Evolutionary conservation across 2,329 filamentous ascomycete species (phyloP).

Genomic region (Corynespora cassiicola): DNA sequence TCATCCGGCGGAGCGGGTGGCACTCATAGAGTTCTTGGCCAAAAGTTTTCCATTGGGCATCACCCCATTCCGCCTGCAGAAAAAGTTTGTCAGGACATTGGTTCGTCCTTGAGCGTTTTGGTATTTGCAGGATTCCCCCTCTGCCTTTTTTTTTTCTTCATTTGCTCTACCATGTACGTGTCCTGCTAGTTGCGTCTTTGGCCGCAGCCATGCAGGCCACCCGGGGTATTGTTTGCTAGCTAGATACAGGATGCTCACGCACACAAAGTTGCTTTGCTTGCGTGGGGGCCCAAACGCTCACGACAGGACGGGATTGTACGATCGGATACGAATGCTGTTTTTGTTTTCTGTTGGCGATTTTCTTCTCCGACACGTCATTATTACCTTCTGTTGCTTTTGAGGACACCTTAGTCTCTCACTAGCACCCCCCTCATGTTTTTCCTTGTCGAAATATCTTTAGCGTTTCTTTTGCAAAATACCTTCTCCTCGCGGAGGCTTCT

Average conservation of each 20-base stretch:
- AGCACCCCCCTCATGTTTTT: constrained; percentile 4
- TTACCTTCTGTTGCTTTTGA: constrained; percentile 6
- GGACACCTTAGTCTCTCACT: constrained; percentile 10
- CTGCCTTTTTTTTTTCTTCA: constrained; percentile 22
- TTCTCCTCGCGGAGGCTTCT: constrained; percentile 17
- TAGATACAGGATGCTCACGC: constrained; percentile 46
- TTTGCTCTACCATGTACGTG: too few species aligned
- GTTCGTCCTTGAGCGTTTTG: constrained; percentile 12
- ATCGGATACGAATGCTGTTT: constrained; percentile 11
- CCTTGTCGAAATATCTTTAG: constrained; percentile 8
- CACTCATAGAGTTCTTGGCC: constrained; percentile 24
- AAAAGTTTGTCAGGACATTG: constrained; percentile 16
- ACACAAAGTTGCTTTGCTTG: constrained; percentile 33
- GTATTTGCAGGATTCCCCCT: constrained; percentile 30
- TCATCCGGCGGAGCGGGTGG: constrained; percentile 26
- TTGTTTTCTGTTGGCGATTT: constrained; percentile 10
- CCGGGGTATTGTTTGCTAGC: constrained; percentile 45
- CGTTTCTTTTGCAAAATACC: constrained; percentile 18
- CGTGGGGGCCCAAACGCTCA: too few species aligned
- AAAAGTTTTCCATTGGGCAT: constrained; percentile 18
- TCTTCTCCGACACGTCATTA: too few species aligned
- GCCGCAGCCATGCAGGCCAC: constrained; percentile 42
- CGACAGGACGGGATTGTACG: constrained; percentile 2
- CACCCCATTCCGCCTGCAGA: constrained; percentile 18
- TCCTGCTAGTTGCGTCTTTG: too few species aligned